Base-by-base conservation (phyloP, 768 basidiomycete genomes). In the Kwoniella sp. region DNA sequence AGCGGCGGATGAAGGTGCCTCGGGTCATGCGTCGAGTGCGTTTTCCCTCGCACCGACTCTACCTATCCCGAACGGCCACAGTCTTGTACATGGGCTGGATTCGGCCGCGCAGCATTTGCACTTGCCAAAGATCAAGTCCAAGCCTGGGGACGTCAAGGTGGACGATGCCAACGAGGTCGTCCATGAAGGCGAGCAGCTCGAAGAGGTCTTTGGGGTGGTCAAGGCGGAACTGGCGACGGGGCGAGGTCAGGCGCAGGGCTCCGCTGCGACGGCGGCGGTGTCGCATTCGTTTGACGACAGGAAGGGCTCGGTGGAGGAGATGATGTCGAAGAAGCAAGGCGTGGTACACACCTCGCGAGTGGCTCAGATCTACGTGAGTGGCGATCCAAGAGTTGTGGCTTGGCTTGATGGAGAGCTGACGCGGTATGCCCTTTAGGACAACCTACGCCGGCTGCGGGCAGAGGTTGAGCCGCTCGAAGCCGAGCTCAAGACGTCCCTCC, bases 161-260 rank as follows among this genome's bases (percentile, higher is more conserved):
- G 64, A 69, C 19, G 55, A 46, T 14, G 45, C 50, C 8, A 52
- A 63, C 33, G 49, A 60, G 15, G 43, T 56, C 4, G 46, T 62
- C 0, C 49, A 65, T 26, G 57, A 59, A 17, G 68, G 69, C 15
- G 67, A 69, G 41, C 60, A 68, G 50, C 60, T 75, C 81, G 37
- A 82, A 66, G 83, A 85, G 19, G 88, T 88, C 0, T 91, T 90
- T 69, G 84, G 88, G 60, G 81, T 84, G 63, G 87, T 92, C 64
- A 90, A 91, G 74, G 86, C 87, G 1, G 85, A 88, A 63, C 77
- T 91, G 43, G 87, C 85, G 0, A 79, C 85, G 61, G 73, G 57
- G 58, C 74, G 31, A 50, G 71, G 48, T 66, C 77, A 42, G 15
- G 33, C 55, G 6, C 9, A 15, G 5, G 6, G 12, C 4, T 14